Base-by-base conservation (phyloP, 106 monocot genomes). In the Xerophyta viscosa region DNA sequence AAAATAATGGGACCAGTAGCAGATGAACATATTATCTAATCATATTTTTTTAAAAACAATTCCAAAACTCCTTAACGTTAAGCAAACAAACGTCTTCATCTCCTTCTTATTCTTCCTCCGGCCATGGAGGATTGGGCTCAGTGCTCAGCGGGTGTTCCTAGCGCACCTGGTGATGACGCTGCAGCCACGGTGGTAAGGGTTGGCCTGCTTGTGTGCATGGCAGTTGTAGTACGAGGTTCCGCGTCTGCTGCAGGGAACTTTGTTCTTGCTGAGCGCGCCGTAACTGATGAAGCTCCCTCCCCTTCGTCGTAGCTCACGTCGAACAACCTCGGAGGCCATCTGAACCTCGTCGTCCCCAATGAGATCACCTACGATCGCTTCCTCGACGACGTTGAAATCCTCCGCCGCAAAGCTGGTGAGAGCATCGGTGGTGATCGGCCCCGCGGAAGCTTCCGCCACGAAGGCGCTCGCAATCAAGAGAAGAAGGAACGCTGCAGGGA, bases 121-220 rank as follows among this genome's bases (percentile, higher is more conserved):
- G 1, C 15, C 1, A 3, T 10, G 15, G 15, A 12, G 3, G 15
- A 12, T 12, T 10, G 15, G 39, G 7, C 33, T 5, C 15, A 39
- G 39, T 12, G 10, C 39, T 50, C 49, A 62, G 19, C 37, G 8
- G 33, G 33, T 18, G 31, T 36, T 24, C 50, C 63, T 50, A 8
- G 33, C 39, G 18, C 63, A 63, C 50, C 21, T 22, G 6, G 63
- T 63, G 50, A 63, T 51, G 26, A 26, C 50, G 18, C 31, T 39
- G 63, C 63, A 63, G 23, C 63, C 63, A 9, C 63, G 63, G 37
- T 31, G 50, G 37, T 63, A 63, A 19, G 63, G 63, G 25, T 63
- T 63, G 17, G 27, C 63, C 0, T 20, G 29, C n/a, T 18, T 26
- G 2, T 9, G 2, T 10, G 9, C 0, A 13, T 24, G n/a, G 63